These are phyloP conservation scores for Populus nigra DNA, from an alignment of 345 rosid genomes.

Conservation along the genomic window DNA sequence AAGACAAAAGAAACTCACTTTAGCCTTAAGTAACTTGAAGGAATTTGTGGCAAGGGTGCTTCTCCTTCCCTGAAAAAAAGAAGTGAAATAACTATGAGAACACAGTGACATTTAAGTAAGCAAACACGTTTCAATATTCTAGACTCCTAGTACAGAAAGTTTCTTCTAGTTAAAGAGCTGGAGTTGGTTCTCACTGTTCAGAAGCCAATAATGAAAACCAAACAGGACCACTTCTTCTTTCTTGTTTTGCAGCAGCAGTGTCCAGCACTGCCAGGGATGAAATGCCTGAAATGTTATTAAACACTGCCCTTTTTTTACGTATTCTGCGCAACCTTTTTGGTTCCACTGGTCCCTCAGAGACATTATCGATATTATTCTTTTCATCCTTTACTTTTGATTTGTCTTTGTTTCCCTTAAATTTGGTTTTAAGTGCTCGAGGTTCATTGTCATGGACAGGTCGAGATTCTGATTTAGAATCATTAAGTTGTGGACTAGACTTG, in stretches of 20 bases:
- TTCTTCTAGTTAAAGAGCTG: slow-evolving; percentile 16
- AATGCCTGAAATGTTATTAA: slow-evolving; percentile 5
- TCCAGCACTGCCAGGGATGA: slow-evolving; percentile 18
- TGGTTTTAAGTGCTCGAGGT: slow-evolving; percentile 14
- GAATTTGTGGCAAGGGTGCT: slow-evolving; percentile 31
- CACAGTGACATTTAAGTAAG: slow-evolving; percentile 4
- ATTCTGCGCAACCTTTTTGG: slow-evolving; percentile 23
- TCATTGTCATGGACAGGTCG: slow-evolving; percentile 11
- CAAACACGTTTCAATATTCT: slow-evolving; percentile 8
- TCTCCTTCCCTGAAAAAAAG: slow-evolving; percentile 28
- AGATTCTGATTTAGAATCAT: slow-evolving; percentile 16
- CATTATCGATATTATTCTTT: slow-evolving; percentile 1
- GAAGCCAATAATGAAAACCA: slow-evolving; percentile 36
- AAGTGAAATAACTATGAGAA: slow-evolving; percentile 21
- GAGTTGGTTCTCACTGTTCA: slow-evolving; percentile 31
- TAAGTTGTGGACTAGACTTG: slow-evolving; percentile 21
- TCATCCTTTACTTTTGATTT: slow-evolving; percentile 17
- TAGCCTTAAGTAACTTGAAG: slow-evolving; percentile 23
- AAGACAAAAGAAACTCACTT: slow-evolving; percentile 29
- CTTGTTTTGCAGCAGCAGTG: slow-evolving; percentile 18
- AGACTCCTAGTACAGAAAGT: neutral
- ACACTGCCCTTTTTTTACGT: slow-evolving; percentile 17
- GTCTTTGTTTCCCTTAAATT: slow-evolving; percentile 14
- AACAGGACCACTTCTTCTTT: slow-evolving; percentile 22
- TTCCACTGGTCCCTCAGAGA: slow-evolving; percentile 1